Base-by-base conservation (phyloP, 2,329 filamentous ascomycete genomes). In the Phyllosticta paracitricarpa region DNA sequence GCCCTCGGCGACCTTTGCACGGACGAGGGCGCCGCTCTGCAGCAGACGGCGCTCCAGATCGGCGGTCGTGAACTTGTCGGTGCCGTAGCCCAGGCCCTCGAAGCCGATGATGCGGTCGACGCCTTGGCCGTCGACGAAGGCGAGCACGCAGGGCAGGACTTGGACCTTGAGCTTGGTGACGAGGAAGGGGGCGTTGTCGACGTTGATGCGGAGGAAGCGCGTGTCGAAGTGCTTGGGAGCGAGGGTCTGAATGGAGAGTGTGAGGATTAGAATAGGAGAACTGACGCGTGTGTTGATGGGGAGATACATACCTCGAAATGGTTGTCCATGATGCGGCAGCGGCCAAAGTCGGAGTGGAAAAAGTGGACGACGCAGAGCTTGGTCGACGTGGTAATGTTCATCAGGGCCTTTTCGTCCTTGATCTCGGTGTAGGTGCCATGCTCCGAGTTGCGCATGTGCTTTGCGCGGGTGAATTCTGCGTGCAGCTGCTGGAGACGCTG, bases 341-440 rank as follows among this genome's bases (percentile, higher is more conserved):
- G 79, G 22, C 79, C 77, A 71, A 87, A 87, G 67, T 86, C 84
- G 2, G 82, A 78, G 68, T 86, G 84, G 70, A 81, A 83, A 70
- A 87, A 87, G 69, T 87, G 84, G 25, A 86, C 80, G 1, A 86
- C 76, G 66, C 81, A 84, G 26, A 79, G 73, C 63, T 82, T 78
- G 12, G 79, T 79, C 56, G 78, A 77, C 7, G 84, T 86, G 8
- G 84, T 85, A 64, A 85, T 82, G 64, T 83, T 79, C 69, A 87
- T 79, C 52, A 86, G 71, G 12, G 76, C 70, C 69, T 84, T 82
- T 68, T 87, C 84, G 63, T 79, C 78, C 58, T 79, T 82, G 69
- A 83, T 79, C 67, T 84, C 81, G 6, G 73, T 73, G 66, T 82
- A 84, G 9, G 70, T 77, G 51, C 82, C 82, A 69, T 82, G 79